phyloP scores from a whole-genome alignment of 441 rosid species.

The Mallotus repandus region DNA sequence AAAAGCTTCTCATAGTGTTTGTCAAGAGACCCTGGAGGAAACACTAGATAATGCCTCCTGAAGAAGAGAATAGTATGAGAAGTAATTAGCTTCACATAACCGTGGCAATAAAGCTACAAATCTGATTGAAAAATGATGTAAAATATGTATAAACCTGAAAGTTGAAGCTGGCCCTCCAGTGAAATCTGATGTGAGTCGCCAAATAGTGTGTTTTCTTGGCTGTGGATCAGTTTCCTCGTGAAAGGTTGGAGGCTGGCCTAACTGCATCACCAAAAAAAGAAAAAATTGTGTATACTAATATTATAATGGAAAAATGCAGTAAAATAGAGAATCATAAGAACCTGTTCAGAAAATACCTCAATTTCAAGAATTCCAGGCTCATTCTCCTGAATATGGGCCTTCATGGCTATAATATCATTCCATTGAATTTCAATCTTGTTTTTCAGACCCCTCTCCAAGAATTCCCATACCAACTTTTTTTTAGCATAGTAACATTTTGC shows the following conservation, averaged over 20 bases:
- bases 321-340: slow-evolving; percentile 5
- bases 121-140: neutral
- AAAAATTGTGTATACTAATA: too few relatives aligned
- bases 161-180: slow-evolving; percentile 44
- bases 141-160: slow-evolving; percentile 35
- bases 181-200: slow-evolving; percentile 46
- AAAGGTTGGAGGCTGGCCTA: slow-evolving; percentile 39
- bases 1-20: slow-evolving; percentile 43
- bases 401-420: slow-evolving; percentile 48
- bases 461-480: slow-evolving; percentile 54
- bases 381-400: slow-evolving; percentile 27
- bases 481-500: slow-evolving; percentile 58
- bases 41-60: slow-evolving; percentile 45
- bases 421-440: slow-evolving; percentile 56
- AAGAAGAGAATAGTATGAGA: neutral
- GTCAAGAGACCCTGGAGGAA: slow-evolving; percentile 38
- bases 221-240: slow-evolving; percentile 48
- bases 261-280: slow-evolving; percentile 21
- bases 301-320: neutral
- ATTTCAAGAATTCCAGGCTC: slow-evolving; percentile 39
- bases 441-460: slow-evolving; percentile 37
- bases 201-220: slow-evolving; percentile 57
- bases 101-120: neutral
- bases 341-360: slow-evolving; percentile 29
- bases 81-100: neutral